Conservation (phyloP, 441 rosid genomes). For the Breynia disticha region DNA sequence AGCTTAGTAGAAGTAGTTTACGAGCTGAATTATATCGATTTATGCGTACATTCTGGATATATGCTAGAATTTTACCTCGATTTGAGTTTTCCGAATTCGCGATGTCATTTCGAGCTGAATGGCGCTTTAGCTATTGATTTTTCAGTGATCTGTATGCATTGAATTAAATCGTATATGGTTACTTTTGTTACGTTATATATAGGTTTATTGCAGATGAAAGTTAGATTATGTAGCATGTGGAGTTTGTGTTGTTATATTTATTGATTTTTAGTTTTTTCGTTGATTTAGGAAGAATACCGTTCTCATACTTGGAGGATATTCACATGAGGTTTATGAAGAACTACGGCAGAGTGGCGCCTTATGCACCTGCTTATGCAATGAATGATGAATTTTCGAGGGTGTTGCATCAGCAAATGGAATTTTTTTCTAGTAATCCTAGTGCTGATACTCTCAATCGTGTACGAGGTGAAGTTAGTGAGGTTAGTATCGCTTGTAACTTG, state of each 20-base stretch:
- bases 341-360: constrained; percentile 67
- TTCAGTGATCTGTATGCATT: too few species aligned
- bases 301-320: constrained; percentile 91
- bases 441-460: constrained; percentile 85
- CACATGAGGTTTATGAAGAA: constrained; percentile 97
- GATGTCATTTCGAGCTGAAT: too few species aligned
- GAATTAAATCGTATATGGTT: too few species aligned
- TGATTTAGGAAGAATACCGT: constrained; percentile 80
- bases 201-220: too few species aligned
- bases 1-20: too few species aligned
- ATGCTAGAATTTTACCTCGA: too few species aligned
- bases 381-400: constrained; percentile 96
- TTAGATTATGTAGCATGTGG: not conserved
- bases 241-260: not conserved
- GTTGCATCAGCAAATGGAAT: constrained; percentile 98
- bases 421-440: constrained; percentile 86
- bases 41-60: too few species aligned
- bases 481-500: constrained; percentile 15
- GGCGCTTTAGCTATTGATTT: too few species aligned
- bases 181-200: too few species aligned
- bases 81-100: too few species aligned
- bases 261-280: constrained; percentile 6
- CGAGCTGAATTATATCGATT: too few species aligned
- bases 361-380: constrained; percentile 94
- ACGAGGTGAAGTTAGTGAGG: constrained; percentile 89